These are phyloP conservation scores for Silene latifolia DNA, from an alignment of 148 eudicot species.

Conservation along the genomic window DNA sequence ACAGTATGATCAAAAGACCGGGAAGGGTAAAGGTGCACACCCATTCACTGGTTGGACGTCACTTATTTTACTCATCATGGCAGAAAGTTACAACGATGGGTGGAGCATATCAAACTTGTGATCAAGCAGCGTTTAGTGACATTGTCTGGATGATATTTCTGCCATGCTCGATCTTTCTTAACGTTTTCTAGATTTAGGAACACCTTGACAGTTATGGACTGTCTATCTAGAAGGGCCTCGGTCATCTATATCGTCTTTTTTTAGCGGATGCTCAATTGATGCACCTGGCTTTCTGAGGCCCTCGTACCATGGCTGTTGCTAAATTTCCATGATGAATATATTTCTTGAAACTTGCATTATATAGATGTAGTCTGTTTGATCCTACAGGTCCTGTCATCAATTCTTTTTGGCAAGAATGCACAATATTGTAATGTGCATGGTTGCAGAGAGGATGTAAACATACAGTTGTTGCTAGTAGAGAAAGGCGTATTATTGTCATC, in stretches of 20 bases:
- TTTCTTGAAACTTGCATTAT: too few species aligned
- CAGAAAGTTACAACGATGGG: slow-evolving; percentile 58
- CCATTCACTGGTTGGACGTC: slow-evolving; percentile 95
- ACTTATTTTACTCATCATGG: slow-evolving; percentile 72
- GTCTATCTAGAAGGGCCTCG: background rate
- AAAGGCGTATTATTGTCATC: too few species aligned
- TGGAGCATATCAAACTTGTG: slow-evolving; percentile 37
- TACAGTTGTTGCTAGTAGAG: too few species aligned
- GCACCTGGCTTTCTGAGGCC: background rate
- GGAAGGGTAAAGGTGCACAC: slow-evolving; percentile 83
- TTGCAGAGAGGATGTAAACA: too few species aligned
- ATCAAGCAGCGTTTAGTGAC: too few species aligned
- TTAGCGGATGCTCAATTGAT: background rate
- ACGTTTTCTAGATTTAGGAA: background rate
- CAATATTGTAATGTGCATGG: too few species aligned
- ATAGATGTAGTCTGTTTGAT: too few species aligned
- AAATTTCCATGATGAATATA: too few species aligned
- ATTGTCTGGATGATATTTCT: background rate
- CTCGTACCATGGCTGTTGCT: background rate
- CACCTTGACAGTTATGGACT: background rate
- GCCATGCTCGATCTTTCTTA: background rate
- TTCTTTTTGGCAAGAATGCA: too few species aligned
- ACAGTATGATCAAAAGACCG: slow-evolving; percentile 85
- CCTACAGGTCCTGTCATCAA: too few species aligned
- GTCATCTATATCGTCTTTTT: too few species aligned